Evolutionary conservation across 345 rosid genomes (phyloP), one percentile per base, ranked within the genome.

Genomic region (Clarkia xantiana): DNA sequence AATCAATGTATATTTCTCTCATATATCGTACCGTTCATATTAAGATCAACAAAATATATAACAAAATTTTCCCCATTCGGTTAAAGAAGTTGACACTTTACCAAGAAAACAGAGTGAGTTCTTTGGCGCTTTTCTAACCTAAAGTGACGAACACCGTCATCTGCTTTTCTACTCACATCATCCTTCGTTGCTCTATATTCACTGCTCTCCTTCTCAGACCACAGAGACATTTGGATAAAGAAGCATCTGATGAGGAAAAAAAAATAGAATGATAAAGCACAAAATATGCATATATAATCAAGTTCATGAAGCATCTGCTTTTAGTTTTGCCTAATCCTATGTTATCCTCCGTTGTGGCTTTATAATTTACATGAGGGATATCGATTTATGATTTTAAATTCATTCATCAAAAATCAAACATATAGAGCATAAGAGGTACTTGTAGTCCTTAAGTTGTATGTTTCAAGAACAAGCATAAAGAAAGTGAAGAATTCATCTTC

Each of bases 21-120:
- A 11, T 20, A 47, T 47, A 13, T 17, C 51, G 14, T 20, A 14
- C 16, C 9, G 15, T 20, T 34, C 51, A 47, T 20, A 19, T 14
- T 4, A 22, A 20, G 1, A 47, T 47, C 36, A 47, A 20, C 38
- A 0, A 47, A 20, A 47, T 47, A 20, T 7, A 19, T 47, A 47
- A 47, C 29, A 12, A 8, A 4, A 14, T 4, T 15, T 47, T 18
- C 6, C 10, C 51, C 36, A 47, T 47, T 47, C 25, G 25, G 15
- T 46, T 15, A 47, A 47, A 47, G 51, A 47, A 47, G 51, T 14
- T 9, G 51, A 47, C 10, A 17, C 36, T 44, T 48, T 80, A 86
- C 98, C 96, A 86, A 67, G 66, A 91, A 91, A 69, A 84, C 98
- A 19, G 98, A 91, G 15, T 86, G 86, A 66, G 67, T 60, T 61